Conservation (phyloP, 495 filamentous ascomycete species). For the Parathielavia hyrcaniae region DNA sequence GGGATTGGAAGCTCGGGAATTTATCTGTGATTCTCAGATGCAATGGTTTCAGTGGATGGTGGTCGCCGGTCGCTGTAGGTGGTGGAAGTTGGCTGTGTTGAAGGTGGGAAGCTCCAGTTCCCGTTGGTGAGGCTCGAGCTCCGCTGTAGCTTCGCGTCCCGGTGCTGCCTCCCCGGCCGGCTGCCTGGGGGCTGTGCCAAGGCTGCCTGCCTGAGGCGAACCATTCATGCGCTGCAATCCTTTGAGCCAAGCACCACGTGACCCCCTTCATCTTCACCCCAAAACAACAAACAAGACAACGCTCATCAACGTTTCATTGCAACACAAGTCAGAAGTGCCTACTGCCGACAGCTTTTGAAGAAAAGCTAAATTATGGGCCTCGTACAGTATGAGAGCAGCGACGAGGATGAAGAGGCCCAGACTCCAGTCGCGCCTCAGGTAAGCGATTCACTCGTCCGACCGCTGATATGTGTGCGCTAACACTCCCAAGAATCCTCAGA, state of each 20-base stretch:
- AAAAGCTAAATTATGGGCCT: constrained; percentile 50
- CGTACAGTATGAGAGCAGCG: constrained; percentile 69
- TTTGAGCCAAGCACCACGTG: constrained; percentile 23
- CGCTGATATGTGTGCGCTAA: constrained; percentile 7
- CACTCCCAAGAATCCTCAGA: constrained; percentile 11
- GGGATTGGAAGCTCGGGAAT: constrained; percentile 12
- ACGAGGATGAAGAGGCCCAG: constrained; percentile 57
- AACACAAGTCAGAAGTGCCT: neutral
- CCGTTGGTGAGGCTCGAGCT: constrained; percentile 30
- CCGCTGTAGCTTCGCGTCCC: constrained; percentile 36
- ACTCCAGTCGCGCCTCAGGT: constrained; percentile 2
- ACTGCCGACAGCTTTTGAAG: neutral
- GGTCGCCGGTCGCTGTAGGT: constrained; percentile 3
- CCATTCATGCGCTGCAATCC: neutral
- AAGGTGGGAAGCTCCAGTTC: constrained; percentile 4
- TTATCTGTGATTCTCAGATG: neutral
- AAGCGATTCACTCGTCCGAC: neutral
- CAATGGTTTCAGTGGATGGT: neutral
- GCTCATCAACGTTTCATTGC: neutral
- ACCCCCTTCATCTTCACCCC: constrained; percentile 27
- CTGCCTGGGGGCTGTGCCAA: constrained; percentile 22
- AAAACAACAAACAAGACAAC: constrained; percentile 4
- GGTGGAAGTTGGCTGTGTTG: constrained; percentile 16
- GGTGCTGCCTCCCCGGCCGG: constrained; percentile 33
- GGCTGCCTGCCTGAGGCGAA: constrained; percentile 7